Conservation (phyloP, 257 asterid genomes). For the Lavandula angustifolia region DNA sequence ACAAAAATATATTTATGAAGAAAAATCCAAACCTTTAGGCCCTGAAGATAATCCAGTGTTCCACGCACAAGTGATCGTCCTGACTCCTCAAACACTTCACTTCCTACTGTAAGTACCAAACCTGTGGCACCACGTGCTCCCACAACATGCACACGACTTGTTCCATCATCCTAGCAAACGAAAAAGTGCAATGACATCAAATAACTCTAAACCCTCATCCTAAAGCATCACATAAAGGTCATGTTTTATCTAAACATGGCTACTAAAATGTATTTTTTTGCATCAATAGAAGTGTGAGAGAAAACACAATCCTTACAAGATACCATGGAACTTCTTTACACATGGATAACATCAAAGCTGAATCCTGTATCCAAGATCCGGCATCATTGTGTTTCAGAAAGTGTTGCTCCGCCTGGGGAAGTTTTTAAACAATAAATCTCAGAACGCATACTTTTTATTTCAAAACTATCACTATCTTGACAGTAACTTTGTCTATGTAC, state of each 20-base stretch:
- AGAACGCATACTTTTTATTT: background rate
- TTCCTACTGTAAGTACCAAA: slow-evolving; percentile 81
- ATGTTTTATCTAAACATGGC: slow-evolving; percentile 12
- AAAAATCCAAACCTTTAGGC: slow-evolving; percentile 71
- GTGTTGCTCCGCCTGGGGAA: slow-evolving; percentile 89
- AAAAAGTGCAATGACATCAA: slow-evolving; percentile 22
- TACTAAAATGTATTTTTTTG: background rate
- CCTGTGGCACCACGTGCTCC: slow-evolving; percentile 99
- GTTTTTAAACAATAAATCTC: slow-evolving; percentile 11
- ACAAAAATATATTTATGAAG: slow-evolving; percentile 13
- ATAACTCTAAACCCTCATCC: slow-evolving; percentile 20
- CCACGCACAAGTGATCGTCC: slow-evolving; percentile 97
- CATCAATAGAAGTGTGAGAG: slow-evolving; percentile 6
- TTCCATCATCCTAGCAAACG: slow-evolving; percentile 76
- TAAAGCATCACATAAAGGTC: slow-evolving; percentile 19
- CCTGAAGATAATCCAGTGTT: slow-evolving; percentile 93
- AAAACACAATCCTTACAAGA: slow-evolving; percentile 61
- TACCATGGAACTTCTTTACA: slow-evolving; percentile 99
- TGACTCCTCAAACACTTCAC: slow-evolving; percentile 95
- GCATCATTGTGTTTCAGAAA: slow-evolving; percentile 97
- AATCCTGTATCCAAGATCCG: slow-evolving; percentile 99
- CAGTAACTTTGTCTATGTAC: slow-evolving; percentile 42
- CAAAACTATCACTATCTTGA: background rate
- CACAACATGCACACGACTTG: slow-evolving; percentile 81
- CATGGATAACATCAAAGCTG: slow-evolving; percentile 95